A percentile compares a stretch with the other conserved stretches of the same genome.
Conservation (phyloP, 192 early-diverging fungal species). For the Coemansia asiatica region DNA sequence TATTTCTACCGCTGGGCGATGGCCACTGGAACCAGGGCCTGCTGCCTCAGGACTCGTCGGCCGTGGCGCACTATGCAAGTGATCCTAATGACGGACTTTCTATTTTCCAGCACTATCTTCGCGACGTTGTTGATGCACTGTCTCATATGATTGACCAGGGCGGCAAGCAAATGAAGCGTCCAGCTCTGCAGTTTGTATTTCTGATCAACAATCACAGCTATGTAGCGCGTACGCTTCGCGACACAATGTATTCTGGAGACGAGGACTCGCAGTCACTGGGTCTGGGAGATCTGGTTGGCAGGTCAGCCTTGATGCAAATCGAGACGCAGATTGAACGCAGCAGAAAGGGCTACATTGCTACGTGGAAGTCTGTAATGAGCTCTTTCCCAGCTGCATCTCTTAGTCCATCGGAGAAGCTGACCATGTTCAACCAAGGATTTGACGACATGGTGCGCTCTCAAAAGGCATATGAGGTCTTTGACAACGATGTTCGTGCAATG, state of each 20-base stretch:
- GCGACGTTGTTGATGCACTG: slow-evolving; percentile 48
- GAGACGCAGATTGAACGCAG: slow-evolving; percentile 51
- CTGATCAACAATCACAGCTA: slow-evolving; percentile 54
- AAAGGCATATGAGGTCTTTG: slow-evolving; percentile 46
- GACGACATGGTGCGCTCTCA: slow-evolving; percentile 54
- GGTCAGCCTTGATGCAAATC: slow-evolving; percentile 39
- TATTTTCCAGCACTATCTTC: slow-evolving; percentile 55
- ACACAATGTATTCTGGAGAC: slow-evolving; percentile 48
- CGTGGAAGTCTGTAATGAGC: slow-evolving; percentile 53
- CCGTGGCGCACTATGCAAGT: slow-evolving; percentile 43
- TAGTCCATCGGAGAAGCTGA: slow-evolving; percentile 44
- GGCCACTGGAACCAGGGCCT: slow-evolving; percentile 50
- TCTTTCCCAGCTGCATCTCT: slow-evolving; percentile 49
- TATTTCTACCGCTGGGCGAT: slow-evolving; percentile 52
- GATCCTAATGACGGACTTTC: slow-evolving; percentile 52
- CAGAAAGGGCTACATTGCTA: slow-evolving; percentile 45
- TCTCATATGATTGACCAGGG: slow-evolving; percentile 42
- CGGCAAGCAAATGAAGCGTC: slow-evolving; percentile 54
- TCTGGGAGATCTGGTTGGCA: slow-evolving; percentile 48
- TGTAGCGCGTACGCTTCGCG: slow-evolving; percentile 41
- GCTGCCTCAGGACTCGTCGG: slow-evolving; percentile 16
- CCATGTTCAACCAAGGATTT: slow-evolving; percentile 49
- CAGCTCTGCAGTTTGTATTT: slow-evolving; percentile 49
- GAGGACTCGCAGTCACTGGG: slow-evolving; percentile 49
- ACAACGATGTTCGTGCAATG: slow-evolving; percentile 47